Evolutionary conservation across 202 grass and related monocot species (phyloP).

Genomic region (Zoysia matrella): DNA sequence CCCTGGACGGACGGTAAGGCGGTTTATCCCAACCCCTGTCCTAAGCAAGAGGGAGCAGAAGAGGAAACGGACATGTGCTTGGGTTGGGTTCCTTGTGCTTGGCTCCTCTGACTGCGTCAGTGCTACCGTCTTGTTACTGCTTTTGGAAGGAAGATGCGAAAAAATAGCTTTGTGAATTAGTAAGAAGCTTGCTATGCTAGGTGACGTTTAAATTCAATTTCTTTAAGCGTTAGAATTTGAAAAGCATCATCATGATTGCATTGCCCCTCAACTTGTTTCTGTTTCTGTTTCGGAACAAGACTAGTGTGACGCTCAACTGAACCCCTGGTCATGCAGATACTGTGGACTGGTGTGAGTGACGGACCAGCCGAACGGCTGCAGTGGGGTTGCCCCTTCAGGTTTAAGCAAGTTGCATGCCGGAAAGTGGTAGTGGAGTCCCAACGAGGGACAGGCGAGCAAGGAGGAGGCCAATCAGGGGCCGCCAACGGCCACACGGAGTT

Average conservation of each 20-base stretch:
- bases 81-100: background rate
- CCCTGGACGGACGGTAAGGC: background rate
- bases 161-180: background rate
- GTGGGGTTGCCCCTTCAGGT: background rate
- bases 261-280: too few relatives aligned
- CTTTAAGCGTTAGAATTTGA: too few relatives aligned
- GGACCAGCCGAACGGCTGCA: background rate
- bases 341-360: slow-evolving; percentile 7
- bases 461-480: slow-evolving; percentile 24
- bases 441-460: slow-evolving; percentile 6
- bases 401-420: slow-evolving; percentile 16
- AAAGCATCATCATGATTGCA: too few relatives aligned
- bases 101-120: background rate
- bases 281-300: too few relatives aligned
- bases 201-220: too few relatives aligned
- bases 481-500: slow-evolving; percentile 18
- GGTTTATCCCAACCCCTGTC: background rate
- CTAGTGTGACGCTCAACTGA: slow-evolving; percentile 12
- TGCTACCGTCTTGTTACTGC: background rate
- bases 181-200: background rate
- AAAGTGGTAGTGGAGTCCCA: slow-evolving; percentile 6
- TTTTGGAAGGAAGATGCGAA: background rate
- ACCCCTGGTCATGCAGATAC: slow-evolving; percentile 42
- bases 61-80: slow-evolving; percentile 30
- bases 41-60: slow-evolving; percentile 45